Evolutionary conservation across 2,329 filamentous ascomycete species (phyloP).

Genomic region (Fragosphaeria purpurea): DNA sequence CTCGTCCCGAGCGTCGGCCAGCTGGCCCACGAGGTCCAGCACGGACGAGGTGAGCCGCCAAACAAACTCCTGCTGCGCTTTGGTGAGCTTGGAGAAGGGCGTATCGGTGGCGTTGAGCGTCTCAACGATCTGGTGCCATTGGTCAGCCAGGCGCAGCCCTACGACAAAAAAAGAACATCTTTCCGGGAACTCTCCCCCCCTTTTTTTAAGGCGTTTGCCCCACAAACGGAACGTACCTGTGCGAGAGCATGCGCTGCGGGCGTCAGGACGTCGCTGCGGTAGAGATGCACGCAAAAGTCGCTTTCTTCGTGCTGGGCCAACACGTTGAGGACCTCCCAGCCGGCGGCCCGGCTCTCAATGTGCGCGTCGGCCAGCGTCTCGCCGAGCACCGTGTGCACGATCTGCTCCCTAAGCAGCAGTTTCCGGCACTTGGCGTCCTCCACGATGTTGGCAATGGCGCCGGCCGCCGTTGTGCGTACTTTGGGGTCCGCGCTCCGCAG

Average conservation of each 20-base stretch:
- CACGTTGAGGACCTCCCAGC: slow-evolving; percentile 56
- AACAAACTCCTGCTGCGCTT: slow-evolving; percentile 41
- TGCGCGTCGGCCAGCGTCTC: slow-evolving; percentile 55
- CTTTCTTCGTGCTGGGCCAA: slow-evolving; percentile 54
- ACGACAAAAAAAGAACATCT: slow-evolving; percentile 4
- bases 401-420: slow-evolving; percentile 54
- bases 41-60: slow-evolving; percentile 47
- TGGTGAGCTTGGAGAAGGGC: slow-evolving; percentile 29
- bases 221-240: slow-evolving; percentile 28
- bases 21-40: slow-evolving; percentile 39
- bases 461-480: slow-evolving; percentile 48
- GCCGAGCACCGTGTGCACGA: slow-evolving; percentile 52
- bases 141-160: not conserved
- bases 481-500: slow-evolving; percentile 49
- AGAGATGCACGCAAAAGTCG: slow-evolving; percentile 58
- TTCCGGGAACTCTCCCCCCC: too few species aligned
- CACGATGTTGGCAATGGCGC: slow-evolving; percentile 51
- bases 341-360: slow-evolving; percentile 53
- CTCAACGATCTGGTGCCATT: not conserved
- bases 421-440: slow-evolving; percentile 53
- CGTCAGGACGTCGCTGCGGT: slow-evolving; percentile 49
- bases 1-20: slow-evolving; percentile 52
- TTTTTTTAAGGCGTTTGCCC: too few species aligned
- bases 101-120: slow-evolving; percentile 14
- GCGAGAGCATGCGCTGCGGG: slow-evolving; percentile 48